These are phyloP conservation scores for Pseudogymnoascus sp. DNA, from an alignment of 2,329 filamentous ascomycete genomes.

Conservation along the genomic window DNA sequence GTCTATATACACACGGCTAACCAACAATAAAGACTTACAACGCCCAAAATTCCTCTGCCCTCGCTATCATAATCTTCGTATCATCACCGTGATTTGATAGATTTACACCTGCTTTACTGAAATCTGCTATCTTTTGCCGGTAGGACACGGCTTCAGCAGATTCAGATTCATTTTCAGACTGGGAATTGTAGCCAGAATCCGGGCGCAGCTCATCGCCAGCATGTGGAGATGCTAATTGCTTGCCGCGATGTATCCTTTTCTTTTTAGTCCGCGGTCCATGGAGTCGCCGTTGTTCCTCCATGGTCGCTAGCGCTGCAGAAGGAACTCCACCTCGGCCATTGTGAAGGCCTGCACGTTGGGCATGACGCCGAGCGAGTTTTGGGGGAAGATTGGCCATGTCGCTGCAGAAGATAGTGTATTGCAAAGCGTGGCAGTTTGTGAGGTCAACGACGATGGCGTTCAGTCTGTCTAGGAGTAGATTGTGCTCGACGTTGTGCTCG, in stretches of 20 bases:
- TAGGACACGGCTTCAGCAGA: slow-evolving; percentile 18
- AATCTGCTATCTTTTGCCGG: slow-evolving; percentile 15
- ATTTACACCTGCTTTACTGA: slow-evolving; percentile 15
- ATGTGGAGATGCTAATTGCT: background rate
- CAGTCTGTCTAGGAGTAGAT: too few species aligned
- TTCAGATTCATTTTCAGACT: slow-evolving; percentile 12
- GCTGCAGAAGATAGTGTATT: background rate
- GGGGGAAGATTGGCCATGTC: background rate
- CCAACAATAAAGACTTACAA: slow-evolving; percentile 15
- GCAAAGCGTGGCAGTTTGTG: background rate
- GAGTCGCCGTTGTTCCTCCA: background rate
- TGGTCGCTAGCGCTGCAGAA: background rate
- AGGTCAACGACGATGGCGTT: background rate
- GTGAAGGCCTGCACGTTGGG: background rate
- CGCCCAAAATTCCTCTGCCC: slow-evolving; percentile 16
- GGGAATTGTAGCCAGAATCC: slow-evolving; percentile 17
- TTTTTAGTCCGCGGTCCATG: background rate
- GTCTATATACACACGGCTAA: slow-evolving; percentile 7
- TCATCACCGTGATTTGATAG: slow-evolving; percentile 18
- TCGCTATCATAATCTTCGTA: slow-evolving; percentile 17
- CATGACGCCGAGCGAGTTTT: background rate
- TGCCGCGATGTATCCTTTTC: background rate
- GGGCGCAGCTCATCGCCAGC: background rate
- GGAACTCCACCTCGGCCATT: background rate
- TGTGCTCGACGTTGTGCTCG: background rate